Evolutionary conservation across 1,284 basidiomycete genomes (phyloP).

Genomic region (Inonotus hispidus): DNA sequence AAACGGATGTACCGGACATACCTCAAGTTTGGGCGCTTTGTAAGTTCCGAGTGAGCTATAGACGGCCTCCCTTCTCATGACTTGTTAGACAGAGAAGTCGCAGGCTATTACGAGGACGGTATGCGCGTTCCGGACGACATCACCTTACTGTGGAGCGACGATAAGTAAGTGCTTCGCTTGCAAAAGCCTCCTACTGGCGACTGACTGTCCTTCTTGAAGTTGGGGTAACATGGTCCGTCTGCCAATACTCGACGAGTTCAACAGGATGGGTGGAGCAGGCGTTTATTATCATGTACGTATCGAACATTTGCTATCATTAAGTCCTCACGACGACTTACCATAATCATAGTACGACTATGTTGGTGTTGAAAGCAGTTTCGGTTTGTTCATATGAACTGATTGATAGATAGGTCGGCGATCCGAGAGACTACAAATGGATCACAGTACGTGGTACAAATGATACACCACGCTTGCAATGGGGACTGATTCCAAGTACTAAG

Average conservation of each 20-base stretch:
- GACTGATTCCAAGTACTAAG: constrained; percentile 22
- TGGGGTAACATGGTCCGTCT: constrained; percentile 58
- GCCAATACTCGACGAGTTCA: constrained; percentile 45
- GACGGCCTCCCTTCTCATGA: background rate
- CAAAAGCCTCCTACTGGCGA: background rate
- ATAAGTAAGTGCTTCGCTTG: constrained; percentile 38
- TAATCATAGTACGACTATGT: constrained; percentile 42
- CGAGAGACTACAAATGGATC: constrained; percentile 60
- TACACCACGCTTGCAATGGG: background rate
- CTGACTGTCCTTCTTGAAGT: constrained; percentile 26
- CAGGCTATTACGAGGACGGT: constrained; percentile 61
- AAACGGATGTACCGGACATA: constrained; percentile 43
- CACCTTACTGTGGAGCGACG: constrained; percentile 55
- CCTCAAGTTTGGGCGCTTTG: constrained; percentile 65
- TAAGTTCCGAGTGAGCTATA: constrained; percentile 27
- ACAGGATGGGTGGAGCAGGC: constrained; percentile 57
- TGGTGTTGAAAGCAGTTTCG: constrained; percentile 10
- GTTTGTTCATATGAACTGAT: background rate
- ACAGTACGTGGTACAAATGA: constrained; percentile 32
- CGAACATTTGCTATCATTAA: background rate
- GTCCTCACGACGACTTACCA: background rate
- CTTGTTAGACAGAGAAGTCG: constrained; percentile 50
- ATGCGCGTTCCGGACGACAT: constrained; percentile 52
- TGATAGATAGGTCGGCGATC: constrained; percentile 41
- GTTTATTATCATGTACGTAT: constrained; percentile 60